Evolutionary conservation across 352 stramenopile genomes (phyloP).

Genomic region (Blastocystis sp.): DNA sequence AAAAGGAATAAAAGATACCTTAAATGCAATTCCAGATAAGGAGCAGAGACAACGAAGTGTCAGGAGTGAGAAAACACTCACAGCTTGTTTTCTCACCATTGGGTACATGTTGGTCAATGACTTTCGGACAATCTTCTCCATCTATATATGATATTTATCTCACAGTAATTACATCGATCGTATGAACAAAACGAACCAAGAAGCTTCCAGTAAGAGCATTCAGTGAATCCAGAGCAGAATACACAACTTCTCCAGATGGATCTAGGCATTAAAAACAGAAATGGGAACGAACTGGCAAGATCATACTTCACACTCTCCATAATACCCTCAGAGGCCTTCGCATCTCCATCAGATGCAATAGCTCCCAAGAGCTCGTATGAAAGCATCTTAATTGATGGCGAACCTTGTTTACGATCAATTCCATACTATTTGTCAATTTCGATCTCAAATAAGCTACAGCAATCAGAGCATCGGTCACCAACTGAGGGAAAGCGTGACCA

Average conservation of each 20-base stretch:
- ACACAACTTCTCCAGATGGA: conserved; percentile 55
- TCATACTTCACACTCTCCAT: conserved; percentile 56
- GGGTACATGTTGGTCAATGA: conserved; percentile 17
- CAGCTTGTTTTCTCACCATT: conserved; percentile 62
- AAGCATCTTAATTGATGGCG: conserved; percentile 54
- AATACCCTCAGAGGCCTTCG: conserved; percentile 46
- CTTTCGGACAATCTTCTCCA: conserved; percentile 59
- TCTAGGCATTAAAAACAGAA: neutral
- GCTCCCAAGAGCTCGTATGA: conserved; percentile 63
- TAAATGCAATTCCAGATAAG: conserved; percentile 50
- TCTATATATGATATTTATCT: neutral
- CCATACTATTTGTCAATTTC: conserved; percentile 30
- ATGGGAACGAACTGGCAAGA: conserved; percentile 3
- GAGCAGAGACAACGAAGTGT: conserved; percentile 46
- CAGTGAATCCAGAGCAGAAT: conserved; percentile 50
- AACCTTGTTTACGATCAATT: conserved; percentile 61
- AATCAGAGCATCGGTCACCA: conserved; percentile 50
- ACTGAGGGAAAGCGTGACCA: conserved; percentile 36
- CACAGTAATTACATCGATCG: conserved; percentile 13
- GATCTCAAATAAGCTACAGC: neutral
- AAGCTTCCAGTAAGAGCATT: conserved; percentile 52
- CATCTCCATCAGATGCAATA: conserved; percentile 57
- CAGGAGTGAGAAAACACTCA: conserved; percentile 42
- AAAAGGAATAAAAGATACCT: neutral
- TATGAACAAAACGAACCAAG: conserved; percentile 58